Conservation (phyloP, 1,284 basidiomycete species). For the Abortiporus biennis region DNA sequence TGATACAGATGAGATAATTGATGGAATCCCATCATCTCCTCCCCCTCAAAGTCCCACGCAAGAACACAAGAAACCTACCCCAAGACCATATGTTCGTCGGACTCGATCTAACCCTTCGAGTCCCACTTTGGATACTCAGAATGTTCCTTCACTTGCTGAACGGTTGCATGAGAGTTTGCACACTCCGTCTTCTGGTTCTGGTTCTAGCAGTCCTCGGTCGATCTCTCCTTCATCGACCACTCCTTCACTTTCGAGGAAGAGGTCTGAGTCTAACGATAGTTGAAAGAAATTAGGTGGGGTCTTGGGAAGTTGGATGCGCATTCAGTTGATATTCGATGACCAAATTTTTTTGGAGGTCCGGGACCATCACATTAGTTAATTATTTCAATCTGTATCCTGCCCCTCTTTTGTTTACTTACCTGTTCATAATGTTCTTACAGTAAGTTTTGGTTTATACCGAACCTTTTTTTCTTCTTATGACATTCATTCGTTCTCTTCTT, state of each 20-base stretch:
- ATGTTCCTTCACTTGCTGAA: constrained; percentile 1
- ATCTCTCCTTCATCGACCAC: neutral
- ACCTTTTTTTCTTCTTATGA: too few relatives aligned
- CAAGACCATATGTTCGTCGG: constrained; percentile 52
- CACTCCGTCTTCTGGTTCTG: neutral
- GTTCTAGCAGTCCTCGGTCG: constrained; percentile 2
- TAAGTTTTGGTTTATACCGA: too few relatives aligned
- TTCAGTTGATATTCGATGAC: too few relatives aligned
- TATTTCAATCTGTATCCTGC: too few relatives aligned
- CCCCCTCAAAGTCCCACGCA: constrained; percentile 16
- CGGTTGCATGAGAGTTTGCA: neutral
- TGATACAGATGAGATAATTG: constrained; percentile 32
- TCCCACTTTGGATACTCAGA: constrained; percentile 13
- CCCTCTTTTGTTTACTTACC: too few relatives aligned
- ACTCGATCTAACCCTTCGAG: constrained; percentile 42
- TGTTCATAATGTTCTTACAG: too few relatives aligned
- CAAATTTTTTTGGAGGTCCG: too few relatives aligned
- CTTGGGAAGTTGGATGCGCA: too few relatives aligned
- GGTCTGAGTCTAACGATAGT: neutral
- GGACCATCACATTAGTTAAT: too few relatives aligned
- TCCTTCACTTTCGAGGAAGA: neutral
- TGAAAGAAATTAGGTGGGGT: too few relatives aligned
- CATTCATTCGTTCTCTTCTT: too few relatives aligned
- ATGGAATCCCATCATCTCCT: constrained; percentile 22
- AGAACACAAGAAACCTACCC: constrained; percentile 19